These are phyloP conservation scores for Ceratocystis albifundus DNA, from an alignment of 2,329 filamentous ascomycete species.

Conservation along the genomic window DNA sequence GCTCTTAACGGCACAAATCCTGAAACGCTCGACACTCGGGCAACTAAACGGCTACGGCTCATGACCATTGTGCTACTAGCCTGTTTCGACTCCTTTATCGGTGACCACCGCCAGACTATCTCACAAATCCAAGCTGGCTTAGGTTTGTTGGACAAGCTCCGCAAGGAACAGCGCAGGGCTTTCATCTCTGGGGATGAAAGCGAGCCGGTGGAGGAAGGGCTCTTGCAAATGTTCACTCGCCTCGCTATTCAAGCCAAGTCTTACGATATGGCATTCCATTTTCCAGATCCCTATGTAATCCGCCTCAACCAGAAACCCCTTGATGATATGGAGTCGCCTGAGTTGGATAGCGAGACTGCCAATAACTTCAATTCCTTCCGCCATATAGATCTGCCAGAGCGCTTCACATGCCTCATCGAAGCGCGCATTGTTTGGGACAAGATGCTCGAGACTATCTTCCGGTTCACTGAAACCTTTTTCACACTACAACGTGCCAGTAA, in stretches of 20 bases:
- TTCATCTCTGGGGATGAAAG: conserved; percentile 26
- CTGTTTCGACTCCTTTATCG: conserved; percentile 58
- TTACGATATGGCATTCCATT: conserved; percentile 58
- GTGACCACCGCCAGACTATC: conserved; percentile 51
- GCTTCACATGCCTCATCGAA: conserved; percentile 42
- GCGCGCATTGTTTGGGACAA: conserved; percentile 47
- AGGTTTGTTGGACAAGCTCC: conserved; percentile 42
- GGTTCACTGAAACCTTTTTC: conserved; percentile 47
- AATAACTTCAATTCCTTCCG: neutral
- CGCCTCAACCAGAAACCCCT: conserved; percentile 31
- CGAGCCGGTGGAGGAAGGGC: conserved; percentile 45
- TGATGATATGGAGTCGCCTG: neutral
- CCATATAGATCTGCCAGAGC: conserved; percentile 30
- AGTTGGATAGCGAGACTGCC: neutral
- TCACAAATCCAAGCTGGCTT: conserved; percentile 50
- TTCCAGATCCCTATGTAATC: conserved; percentile 51
- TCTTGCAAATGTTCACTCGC: conserved; percentile 52
- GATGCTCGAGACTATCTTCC: conserved; percentile 45
- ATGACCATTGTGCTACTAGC: conserved; percentile 54
- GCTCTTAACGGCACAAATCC: conserved; percentile 42
- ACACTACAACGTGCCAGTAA: conserved; percentile 32
- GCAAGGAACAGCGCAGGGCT: conserved; percentile 34
- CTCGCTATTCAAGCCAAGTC: conserved; percentile 55
- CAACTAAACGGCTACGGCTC: conserved; percentile 43
- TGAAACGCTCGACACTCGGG: conserved; percentile 35